Percentiles rank a stretch among this genome's conserved stretches.
These are phyloP conservation scores for Verticillium dahliae DNA, from an alignment of 2,329 filamentous ascomycete genomes.

Conservation along the genomic window DNA sequence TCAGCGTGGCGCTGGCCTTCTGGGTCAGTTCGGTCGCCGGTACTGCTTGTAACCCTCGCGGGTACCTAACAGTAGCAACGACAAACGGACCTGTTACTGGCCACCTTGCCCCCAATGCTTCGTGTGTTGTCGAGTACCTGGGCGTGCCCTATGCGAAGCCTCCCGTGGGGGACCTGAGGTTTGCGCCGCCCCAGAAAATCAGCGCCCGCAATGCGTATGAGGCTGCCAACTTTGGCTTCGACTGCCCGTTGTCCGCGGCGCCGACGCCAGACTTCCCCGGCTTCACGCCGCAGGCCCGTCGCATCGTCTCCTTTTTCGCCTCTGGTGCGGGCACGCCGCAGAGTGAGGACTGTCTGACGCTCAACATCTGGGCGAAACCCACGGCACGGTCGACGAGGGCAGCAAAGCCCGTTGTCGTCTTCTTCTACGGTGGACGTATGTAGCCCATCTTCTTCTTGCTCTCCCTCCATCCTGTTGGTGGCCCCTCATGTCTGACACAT, in stretches of 20 bases:
- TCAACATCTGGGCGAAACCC: conserved; percentile 30
- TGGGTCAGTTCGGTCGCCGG: background rate
- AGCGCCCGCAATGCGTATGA: conserved; percentile 9
- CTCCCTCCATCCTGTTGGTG: background rate
- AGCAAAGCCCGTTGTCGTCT: conserved; percentile 27
- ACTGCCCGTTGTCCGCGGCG: conserved; percentile 18
- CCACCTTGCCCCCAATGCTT: conserved; percentile 19
- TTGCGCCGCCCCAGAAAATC: conserved; percentile 18
- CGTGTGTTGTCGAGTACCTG: conserved; percentile 27
- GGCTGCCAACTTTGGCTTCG: conserved; percentile 19
- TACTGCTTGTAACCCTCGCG: conserved; percentile 3
- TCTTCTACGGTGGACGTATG: conserved; percentile 26
- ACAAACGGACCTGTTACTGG: conserved; percentile 26
- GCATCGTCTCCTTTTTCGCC: conserved; percentile 15
- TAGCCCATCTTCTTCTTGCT: rapidly evolving
- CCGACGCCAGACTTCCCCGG: conserved; percentile 16
- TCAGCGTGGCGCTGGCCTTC: background rate
- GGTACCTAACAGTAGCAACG: conserved; percentile 19
- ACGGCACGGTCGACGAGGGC: conserved; percentile 13
- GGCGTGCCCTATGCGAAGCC: conserved; percentile 24
- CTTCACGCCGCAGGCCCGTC: conserved; percentile 22
- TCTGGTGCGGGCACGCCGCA: conserved; percentile 15
- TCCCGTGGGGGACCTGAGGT: conserved; percentile 17
- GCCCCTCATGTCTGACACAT: background rate
- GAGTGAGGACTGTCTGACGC: conserved; percentile 29